Base-by-base conservation (phyloP, 768 basidiomycete species). In the Suillus weaverae region DNA sequence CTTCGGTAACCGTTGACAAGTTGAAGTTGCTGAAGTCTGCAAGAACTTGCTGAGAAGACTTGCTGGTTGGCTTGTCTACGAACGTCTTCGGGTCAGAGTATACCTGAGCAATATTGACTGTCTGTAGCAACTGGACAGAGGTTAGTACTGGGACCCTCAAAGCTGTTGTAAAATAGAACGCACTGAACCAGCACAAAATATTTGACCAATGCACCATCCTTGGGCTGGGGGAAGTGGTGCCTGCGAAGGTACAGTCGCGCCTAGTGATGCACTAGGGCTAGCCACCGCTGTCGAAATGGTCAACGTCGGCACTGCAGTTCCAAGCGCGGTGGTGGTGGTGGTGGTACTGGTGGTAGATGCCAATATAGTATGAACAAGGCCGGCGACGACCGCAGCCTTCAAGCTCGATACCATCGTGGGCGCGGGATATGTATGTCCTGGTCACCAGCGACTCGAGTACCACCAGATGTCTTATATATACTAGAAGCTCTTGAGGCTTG, bases 41-140 rank as follows among this genome's bases (percentile, higher is more conserved):
- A 56, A 95, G 79, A 16, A 95, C 93, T 60, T 81, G 79, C 69
- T 87, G 85, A 1, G 89, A 72, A 0, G 83, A 75, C 69, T 88
- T 86, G 71, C 80, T 83, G 1, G 95, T 97, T 3, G 95, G 95
- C 82, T 95, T 81, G 81, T 97, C 95, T 9, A 91, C 91, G 74
- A 97, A 89, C 0, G 92, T 95, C 78, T 97, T 97, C 54, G 89
- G 87, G 75, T 97, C 95, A 0, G 83, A 73, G 72, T 84, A 97
- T 33, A 91, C 77, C 48, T 83, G 74, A 0, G 94, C 93, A 66
- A 97, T 69, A 73, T 94, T 90, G 66, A 96, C 88, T 1, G 92
- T 90, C 84, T 97, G 94, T 32, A 97, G 80, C 10, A 94, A 71
- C 92, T 94, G 69, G 13, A 4, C n/a, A 20, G 16, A 20, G 6